Percentiles rank a stretch among this genome's conserved stretches.
Evolutionary conservation across 768 basidiomycete species (phyloP).

Genomic region (Phanerochaete sordida): DNA sequence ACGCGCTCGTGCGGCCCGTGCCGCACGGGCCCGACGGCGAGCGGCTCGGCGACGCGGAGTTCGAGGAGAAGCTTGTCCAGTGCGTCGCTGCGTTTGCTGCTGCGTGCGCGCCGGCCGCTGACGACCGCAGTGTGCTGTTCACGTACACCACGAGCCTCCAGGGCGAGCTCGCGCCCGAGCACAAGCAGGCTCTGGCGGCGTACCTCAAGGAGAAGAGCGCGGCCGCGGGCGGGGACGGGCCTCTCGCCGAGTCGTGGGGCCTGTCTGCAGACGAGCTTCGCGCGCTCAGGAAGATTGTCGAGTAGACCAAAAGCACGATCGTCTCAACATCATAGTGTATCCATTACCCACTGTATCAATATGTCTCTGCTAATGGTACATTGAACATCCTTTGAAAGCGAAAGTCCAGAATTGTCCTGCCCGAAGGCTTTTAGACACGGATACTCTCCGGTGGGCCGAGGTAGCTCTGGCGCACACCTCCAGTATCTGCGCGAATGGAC

Average conservation of each 20-base stretch:
- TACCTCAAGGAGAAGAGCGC: constrained; percentile 23
- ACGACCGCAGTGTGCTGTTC: constrained; percentile 40
- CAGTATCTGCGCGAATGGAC: too few relatives aligned
- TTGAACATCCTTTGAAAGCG: background rate
- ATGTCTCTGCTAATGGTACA: background rate
- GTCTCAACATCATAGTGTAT: background rate
- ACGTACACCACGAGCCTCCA: constrained; percentile 46
- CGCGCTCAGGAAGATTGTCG: background rate
- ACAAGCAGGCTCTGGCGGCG: constrained; percentile 27
- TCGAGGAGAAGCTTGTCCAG: constrained; percentile 63
- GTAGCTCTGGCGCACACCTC: constrained; percentile 52
- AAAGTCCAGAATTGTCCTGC: background rate
- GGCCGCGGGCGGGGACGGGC: constrained; percentile 11
- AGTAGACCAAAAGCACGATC: background rate
- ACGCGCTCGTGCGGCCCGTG: constrained; percentile 49
- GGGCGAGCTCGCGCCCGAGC: constrained; percentile 26
- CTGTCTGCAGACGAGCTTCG: constrained; percentile 9
- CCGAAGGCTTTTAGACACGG: constrained; percentile 4
- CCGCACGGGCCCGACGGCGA: constrained; percentile 72
- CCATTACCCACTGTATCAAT: background rate
- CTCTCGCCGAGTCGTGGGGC: constrained; percentile 27
- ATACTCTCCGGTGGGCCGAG: constrained; percentile 62
- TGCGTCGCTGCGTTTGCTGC: constrained; percentile 22
- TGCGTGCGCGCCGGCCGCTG: too few relatives aligned
- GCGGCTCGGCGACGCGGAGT: constrained; percentile 53